Base-by-base conservation (phyloP, 148 eudicot species). In the Cornus controversa region DNA sequence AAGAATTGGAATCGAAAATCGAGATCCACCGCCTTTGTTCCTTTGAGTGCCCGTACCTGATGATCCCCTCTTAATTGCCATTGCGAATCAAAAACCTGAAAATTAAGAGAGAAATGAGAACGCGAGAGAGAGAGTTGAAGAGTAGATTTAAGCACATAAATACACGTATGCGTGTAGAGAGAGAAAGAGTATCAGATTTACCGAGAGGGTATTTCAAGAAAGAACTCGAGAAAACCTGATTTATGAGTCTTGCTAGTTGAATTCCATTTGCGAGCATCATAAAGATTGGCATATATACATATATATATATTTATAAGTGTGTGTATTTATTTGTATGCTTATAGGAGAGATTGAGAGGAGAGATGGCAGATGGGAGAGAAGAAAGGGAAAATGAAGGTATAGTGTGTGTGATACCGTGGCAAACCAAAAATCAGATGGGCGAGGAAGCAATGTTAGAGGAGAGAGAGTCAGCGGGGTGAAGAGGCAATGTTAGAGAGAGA, bases 21-120 rank as follows among this genome's bases (percentile, higher is more conserved):
- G 74, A 81, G 89, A 85, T 86, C 91, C 90, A 81, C 36, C 15
- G 81, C 80, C 76, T 80, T 85, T 88, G 24, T 60, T 60, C 25
- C 64, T 60, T 0, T 20, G 24, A 60, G 1, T 4, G 8, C 8
- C 24, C 64, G 64, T 4, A 60, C 64, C 24, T 20, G 64, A 60
- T 18, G 20, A 22, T 60, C 25, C 25, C 25, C 25, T 60, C 64
- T 22, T 60, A 2, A 0, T 60, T 22, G 64, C 24, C 64, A 60
- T 60, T 60, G 64, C 23, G 22, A 6, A 18, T 60, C 64, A 60
- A n/a, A 60, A 60, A 60, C 64, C 64, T 60, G 64, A 60, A 60
- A 22, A 18, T 60, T 60, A 7, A 5, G 20, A 60, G 10, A 60
- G 24, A 60, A 22, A 22, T 18, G 2, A 60, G 22, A 15, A 13